Conservation (phyloP, 2,329 filamentous ascomycete genomes). For the Thielaviopsis euricoi region DNA sequence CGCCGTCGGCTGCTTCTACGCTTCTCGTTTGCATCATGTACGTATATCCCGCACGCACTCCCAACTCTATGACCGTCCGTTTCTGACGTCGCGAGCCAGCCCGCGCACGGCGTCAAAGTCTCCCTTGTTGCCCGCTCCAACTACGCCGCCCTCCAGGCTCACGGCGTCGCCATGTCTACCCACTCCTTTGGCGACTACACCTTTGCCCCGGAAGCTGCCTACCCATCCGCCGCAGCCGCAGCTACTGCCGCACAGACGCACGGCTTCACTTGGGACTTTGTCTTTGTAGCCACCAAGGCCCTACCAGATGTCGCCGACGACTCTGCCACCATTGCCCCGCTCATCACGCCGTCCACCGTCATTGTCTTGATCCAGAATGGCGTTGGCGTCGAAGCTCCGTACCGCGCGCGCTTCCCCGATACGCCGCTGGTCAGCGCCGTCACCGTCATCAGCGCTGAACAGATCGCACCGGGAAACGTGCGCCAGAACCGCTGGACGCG, state of each 20-base stretch:
- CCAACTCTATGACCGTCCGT: background rate
- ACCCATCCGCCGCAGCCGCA: constrained; percentile 42
- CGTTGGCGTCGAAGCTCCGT: constrained; percentile 52
- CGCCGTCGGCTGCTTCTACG: constrained; percentile 58
- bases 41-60: constrained; percentile 13
- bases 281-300: constrained; percentile 56
- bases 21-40: constrained; percentile 47
- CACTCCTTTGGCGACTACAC: constrained; percentile 50
- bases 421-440: constrained; percentile 50
- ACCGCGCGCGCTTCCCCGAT: constrained; percentile 41
- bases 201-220: constrained; percentile 46
- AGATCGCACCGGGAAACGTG: constrained; percentile 44
- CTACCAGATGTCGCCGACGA: constrained; percentile 48
- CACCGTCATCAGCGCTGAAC: constrained; percentile 52
- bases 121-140: constrained; percentile 62
- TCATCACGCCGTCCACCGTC: constrained; percentile 37
- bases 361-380: constrained; percentile 58
- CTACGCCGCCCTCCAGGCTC: constrained; percentile 42
- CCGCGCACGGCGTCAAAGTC: constrained; percentile 35
- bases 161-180: constrained; percentile 48
- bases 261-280: constrained; percentile 32
- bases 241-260: constrained; percentile 16
- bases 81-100: constrained; percentile 15
- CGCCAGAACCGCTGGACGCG: constrained; percentile 60
- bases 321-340: constrained; percentile 40